Base-by-base conservation (phyloP, 1,139 yeast species). In the Debaryomyces sp. region DNA sequence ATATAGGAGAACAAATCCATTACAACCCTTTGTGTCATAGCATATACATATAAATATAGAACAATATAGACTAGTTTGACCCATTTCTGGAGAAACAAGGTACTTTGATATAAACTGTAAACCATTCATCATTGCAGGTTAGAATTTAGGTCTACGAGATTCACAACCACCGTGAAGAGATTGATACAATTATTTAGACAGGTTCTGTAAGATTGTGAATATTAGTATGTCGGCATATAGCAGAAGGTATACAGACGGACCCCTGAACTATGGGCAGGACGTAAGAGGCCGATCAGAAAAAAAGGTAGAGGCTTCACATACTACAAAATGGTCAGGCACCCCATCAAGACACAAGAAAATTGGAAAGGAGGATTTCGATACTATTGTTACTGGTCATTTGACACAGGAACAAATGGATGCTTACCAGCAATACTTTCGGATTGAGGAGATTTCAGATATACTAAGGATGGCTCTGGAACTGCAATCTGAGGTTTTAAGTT, bases 351-450 rank as follows among this genome's bases (percentile, higher is more conserved):
- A 62, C 48, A 63, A 63, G 46, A 60, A 59, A 6, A 54, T 74
- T 32, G 74, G 72, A n/a, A 58, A 60, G 9, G 57, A 57, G 32
- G 62, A 62, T 30, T 57, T 73, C 7, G 77, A 73, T 52, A 75
- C 80, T n/a, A 71, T 71, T 56, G 71, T 68, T 47, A 68, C 70
- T 21, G 82, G 76, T 21, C 79, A 83, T 34, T 66, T 90, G 50
- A 91, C 98, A 0, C 85, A 83, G 41, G 99, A 94, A 63, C 98
- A 94, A 63, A 71, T 87, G 26, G 91, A 87, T 49, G 89, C 96
- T 0, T 88, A 89, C 64, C 94, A 89, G 49, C 78, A 84, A 44
- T 75, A 81, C 53, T 81, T 85, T 57, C 73, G 98, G 48, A 83
- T 92, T 34, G 92, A 89, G 56, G 98, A 94, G 63, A 84, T 92